Base-by-base conservation (phyloP, 371 early-diverging fungal genomes). In the Mortierella sp. region DNA sequence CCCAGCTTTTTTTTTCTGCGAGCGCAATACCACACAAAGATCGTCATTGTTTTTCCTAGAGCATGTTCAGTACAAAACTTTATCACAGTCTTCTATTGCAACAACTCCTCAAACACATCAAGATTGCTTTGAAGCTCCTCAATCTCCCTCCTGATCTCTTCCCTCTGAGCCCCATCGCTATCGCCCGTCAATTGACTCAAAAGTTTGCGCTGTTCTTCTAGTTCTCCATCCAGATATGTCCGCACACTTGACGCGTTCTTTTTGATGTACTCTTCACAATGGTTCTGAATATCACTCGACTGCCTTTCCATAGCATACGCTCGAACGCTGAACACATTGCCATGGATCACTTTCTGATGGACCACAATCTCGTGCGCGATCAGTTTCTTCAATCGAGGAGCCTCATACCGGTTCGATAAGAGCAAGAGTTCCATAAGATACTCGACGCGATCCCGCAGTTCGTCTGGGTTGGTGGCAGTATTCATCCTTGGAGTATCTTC, bases 401-500 rank as follows among this genome's bases (percentile, higher is more conserved):
- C 39, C 18, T 54, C 43, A 16, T 60, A 64, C 50, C n/a, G 55
- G 19, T 71, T 41, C 12, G 65, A 50, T 10, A 50, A n/a, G 0
- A n/a, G 31, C 26, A 45, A 60, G 18, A 71, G 56, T 4, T 18
- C 50, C 61, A 71, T 55, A 19, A 71, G 38, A 26, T 58, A 71
- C 38, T 64, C 31, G 3, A 64, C 56, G 5, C 71, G 59, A 5
- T 63, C 59, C 7, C 48, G 5, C 14, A 64, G 19, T n/a, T 26
- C 34, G 13, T 51, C 56, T 19, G 24, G n/a, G n/a, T n/a, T n/a
- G 34, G 34, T 34, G 10, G 34, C 39, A 27, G 18, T 9, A 16
- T 14, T 26, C 49, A n/a, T n/a, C n/a, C n/a, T n/a, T n/a, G n/a
- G n/a, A n/a, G n/a, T 34, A 34, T 10, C 34, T 10, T 34, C 7